phyloP scores from a whole-genome alignment of 305 asterid species.

The Euphrasia arctica region DNA sequence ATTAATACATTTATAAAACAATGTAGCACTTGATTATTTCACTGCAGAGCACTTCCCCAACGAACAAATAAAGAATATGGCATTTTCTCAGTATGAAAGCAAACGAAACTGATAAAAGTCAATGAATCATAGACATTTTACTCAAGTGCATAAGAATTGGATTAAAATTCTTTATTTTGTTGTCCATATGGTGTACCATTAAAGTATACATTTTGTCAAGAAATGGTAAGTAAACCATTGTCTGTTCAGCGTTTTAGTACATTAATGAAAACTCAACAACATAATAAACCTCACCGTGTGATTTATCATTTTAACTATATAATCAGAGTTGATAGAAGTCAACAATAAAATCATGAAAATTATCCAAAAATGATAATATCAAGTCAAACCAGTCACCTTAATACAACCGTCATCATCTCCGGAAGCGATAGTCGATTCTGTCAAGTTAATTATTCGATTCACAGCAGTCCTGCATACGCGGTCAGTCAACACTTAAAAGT shows the following conservation, averaged over 20 bases:
- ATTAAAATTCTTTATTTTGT: background rate
- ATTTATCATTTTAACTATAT: background rate
- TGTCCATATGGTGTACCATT: background rate
- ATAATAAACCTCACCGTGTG: background rate
- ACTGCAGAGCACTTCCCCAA: background rate
- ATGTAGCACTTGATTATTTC: background rate
- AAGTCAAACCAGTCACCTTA: slow-evolving; percentile 46
- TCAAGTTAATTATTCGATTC: slow-evolving; percentile 72
- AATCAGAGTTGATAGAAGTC: slow-evolving; percentile 1
- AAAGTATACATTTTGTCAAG: background rate
- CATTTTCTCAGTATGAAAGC: background rate
- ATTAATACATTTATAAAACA: no score
- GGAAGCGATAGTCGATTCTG: slow-evolving; percentile 83
- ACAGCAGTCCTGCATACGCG: slow-evolving; percentile 64
- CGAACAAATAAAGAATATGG: no score
- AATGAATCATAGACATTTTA: background rate
- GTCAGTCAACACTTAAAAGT: slow-evolving; percentile 1
- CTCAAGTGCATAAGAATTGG: background rate
- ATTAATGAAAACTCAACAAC: background rate
- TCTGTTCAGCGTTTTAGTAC: background rate
- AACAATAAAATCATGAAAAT: background rate
- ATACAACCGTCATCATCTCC: slow-evolving; percentile 90
- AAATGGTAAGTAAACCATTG: slow-evolving; percentile 7
- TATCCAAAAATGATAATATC: background rate
- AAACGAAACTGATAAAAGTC: slow-evolving; percentile 8